Conservation (phyloP, 495 filamentous ascomycete genomes). For the Tuber magnatum region DNA sequence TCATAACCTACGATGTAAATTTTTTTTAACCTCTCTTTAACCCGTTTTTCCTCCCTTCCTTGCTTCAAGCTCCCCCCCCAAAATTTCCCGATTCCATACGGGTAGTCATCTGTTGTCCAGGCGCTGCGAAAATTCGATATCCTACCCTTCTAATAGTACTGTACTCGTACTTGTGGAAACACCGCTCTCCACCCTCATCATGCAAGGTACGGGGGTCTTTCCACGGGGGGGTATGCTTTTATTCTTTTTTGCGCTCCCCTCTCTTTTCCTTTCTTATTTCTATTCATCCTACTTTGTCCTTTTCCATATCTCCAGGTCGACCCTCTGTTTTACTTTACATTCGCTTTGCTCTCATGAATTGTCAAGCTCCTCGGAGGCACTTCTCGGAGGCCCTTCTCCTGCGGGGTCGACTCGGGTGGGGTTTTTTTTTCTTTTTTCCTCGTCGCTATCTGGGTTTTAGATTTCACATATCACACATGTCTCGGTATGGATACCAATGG, state of each 20-base stretch:
- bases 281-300: background rate
- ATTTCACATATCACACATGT: background rate
- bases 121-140: background rate
- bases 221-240: background rate
- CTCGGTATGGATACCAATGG: background rate
- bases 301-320: background rate
- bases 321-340: background rate
- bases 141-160: background rate
- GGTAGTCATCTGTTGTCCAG: background rate
- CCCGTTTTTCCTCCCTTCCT: background rate
- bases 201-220: background rate
- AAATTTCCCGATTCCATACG: background rate
- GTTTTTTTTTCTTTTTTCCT: background rate
- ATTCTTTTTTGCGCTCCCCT: background rate
- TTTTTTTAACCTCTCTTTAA: background rate
- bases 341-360: background rate
- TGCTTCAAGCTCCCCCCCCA: background rate
- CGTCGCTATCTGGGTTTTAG: background rate
- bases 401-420: background rate
- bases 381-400: background rate
- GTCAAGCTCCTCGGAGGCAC: background rate
- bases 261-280: background rate
- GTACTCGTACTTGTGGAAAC: too few species aligned
- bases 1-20: background rate
- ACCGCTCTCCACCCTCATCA: background rate